Conservation (phyloP, 2,329 filamentous ascomycete genomes). For the Fusarium pseudocircinatum region DNA sequence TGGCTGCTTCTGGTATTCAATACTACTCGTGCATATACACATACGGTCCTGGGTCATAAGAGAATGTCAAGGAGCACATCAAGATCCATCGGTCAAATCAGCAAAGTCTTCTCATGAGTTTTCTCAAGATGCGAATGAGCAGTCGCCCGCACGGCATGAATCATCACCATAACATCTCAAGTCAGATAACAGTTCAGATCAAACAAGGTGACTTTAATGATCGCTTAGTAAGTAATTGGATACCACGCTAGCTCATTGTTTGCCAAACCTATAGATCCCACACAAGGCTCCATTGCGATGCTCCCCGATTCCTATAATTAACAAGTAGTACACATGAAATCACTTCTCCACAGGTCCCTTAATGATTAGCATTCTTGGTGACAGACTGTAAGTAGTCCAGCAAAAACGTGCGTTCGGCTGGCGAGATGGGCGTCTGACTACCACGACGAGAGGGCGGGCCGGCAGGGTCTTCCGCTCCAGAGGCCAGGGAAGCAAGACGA, state of each 20-base stretch:
- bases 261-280: constrained; percentile 17
- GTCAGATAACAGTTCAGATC: not conserved
- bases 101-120: not conserved
- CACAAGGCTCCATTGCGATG: constrained; percentile 34
- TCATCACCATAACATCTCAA: not conserved
- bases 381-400: constrained; percentile 75
- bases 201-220: not conserved
- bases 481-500: constrained; percentile 57
- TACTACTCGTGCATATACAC: not conserved
- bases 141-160: not conserved
- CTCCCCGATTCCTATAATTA: constrained; percentile 27
- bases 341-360: not conserved
- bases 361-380: constrained; percentile 53
- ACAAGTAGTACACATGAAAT: constrained; percentile 30
- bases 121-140: not conserved
- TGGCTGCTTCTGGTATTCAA: not conserved
- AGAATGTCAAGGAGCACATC: not conserved
- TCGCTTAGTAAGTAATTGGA: constrained; percentile 14
- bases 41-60: not conserved
- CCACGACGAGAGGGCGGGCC: constrained; percentile 52
- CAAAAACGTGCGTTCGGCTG: constrained; percentile 79
- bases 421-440: constrained; percentile 67
- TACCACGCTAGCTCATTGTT: constrained; percentile 8
- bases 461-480: constrained; percentile 48
- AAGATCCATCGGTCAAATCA: not conserved